Evolutionary conservation across 2,329 filamentous ascomycete species (phyloP), one percentile per base, ranked within the genome.

Genomic region (Boeremia lycopersici): DNA sequence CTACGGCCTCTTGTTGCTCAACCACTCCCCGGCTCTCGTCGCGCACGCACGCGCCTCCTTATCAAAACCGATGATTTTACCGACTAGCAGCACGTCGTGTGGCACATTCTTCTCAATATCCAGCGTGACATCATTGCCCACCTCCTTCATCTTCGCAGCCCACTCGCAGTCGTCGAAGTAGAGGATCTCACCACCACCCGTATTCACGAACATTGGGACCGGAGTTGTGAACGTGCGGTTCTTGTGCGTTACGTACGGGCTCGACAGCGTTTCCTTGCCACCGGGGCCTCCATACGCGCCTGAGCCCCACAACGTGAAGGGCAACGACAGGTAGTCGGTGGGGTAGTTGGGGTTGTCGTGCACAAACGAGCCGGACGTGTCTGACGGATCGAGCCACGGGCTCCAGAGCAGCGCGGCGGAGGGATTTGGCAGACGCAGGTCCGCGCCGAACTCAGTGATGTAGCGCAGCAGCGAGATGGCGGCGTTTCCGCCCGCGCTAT

Each of bases 401-500:
- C 71, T 76, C 77, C 78, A 79, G 4, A 82, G 66, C 36, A 75
- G 71, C 1, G 74, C 75, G 4, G 74, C 74, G 0, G 59, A 60
- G 0, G 80, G 80, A 2, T 41, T 17, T 0, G 70, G 70, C 1
- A 81, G 60, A 2, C 54, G 63, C 2, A 74, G 43, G 4, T 68
- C 61, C 2, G 59, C 34, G 2, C 77, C 78, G 50, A 76, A 74
- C 23, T 79, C 77, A 8, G 62, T 48, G 5, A 84, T 58, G 60
- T 83, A 83, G 15, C 80, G 71, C 29, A 83, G 68, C 12, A 83
- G 64, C 0, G 72, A 72, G 19, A 82, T 71, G 0, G 68, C 72
- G 10, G 80, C 65, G 59, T 83, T 82, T 0, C 69, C 81, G 48
- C 81, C 81, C 0, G 81, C 81, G 30, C 76, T 79, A 63, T 84